Evolutionary conservation across 1,284 basidiomycete genomes (phyloP), one percentile per base, ranked within the genome.

Genomic region (Kalmanozyma brasiliensis): DNA sequence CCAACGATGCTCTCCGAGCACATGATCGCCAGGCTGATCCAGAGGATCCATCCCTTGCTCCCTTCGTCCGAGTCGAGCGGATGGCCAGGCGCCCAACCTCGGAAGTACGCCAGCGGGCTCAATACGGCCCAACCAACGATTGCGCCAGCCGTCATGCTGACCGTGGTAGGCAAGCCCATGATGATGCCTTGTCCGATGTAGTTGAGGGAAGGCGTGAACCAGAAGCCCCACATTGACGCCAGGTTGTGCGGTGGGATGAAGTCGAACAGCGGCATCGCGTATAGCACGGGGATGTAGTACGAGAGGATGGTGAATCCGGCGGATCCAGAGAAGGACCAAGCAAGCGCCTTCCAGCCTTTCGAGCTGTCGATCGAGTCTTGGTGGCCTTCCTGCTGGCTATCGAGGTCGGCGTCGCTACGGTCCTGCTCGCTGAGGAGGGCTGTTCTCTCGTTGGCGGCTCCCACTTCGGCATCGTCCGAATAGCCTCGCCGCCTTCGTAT

Each of bases 131-230:
- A 98, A 13, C 94, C 94, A 1, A 92, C 89, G n/a, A 98, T 73
- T 90, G 96, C 96, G 33, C 94, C 94, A 87, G 91, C 73, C 23
- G 91, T 94, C 94, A 98, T 97, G 78, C 91, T 92, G 24, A 95
- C 79, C 0, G 93, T 94, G 0, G 93, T 96, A 0, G 93, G 91
- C 71, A 95, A 90, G 4, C 94, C 94, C 95, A 98, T 98, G 80
- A 98, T 98, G 69, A 98, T 94, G 5, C 94, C 91, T 90, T 72
- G 58, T 8, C 57, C 71, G 40, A 73, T 69, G 41, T 76, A 77
- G 3, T 91, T 92, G 42, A 96, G 85, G 80, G 92, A 94, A 0
- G 93, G 93, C 0, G 93, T 92, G 79, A 97, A 94, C 84, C 89
- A 92, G 93, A 94, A 98, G 23, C 94, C 84, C 94, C 94, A 98